phyloP scores from a whole-genome alignment of 768 basidiomycete genomes.

The Fibroporia radiculosa region DNA sequence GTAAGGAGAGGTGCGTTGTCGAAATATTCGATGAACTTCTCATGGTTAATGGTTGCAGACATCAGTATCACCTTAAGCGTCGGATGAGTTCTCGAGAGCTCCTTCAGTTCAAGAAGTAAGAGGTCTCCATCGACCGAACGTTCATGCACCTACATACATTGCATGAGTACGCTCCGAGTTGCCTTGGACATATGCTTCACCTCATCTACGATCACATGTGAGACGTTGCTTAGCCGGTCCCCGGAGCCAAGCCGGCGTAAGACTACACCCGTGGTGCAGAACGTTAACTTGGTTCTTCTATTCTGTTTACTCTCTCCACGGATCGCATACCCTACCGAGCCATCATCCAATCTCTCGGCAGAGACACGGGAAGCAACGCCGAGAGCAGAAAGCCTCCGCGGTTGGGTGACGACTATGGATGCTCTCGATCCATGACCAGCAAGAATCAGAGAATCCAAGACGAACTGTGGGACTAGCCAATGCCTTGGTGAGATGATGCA shows the following conservation, averaged over 20 bases:
- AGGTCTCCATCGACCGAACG: slow-evolving; percentile 89
- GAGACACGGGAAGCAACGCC: slow-evolving; percentile 86
- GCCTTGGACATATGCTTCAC: too few relatives aligned
- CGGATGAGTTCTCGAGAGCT: slow-evolving; percentile 56
- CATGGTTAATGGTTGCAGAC: slow-evolving; percentile 93
- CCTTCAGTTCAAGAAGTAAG: slow-evolving; percentile 74
- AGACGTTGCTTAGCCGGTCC: slow-evolving; percentile 61
- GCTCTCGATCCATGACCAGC: slow-evolving; percentile 52
- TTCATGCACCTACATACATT: slow-evolving; percentile 81
- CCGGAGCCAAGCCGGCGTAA: slow-evolving; percentile 70
- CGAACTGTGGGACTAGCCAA: slow-evolving; percentile 72
- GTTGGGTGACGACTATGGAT: slow-evolving; percentile 83
- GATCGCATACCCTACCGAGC: slow-evolving; percentile 82
- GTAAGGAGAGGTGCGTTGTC: slow-evolving; percentile 68
- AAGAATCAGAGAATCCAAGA: slow-evolving; percentile 75
- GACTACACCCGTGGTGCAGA: slow-evolving; percentile 93
- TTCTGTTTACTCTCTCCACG: slow-evolving; percentile 74
- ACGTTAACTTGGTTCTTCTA: slow-evolving; percentile 66
- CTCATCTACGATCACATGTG: slow-evolving; percentile 89
- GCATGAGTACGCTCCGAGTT: too few relatives aligned
- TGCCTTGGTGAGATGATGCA: neutral
- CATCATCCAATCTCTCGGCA: slow-evolving; percentile 67
- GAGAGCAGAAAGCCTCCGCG: slow-evolving; percentile 81
- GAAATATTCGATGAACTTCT: slow-evolving; percentile 80
- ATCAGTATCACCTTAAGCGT: slow-evolving; percentile 79